Conservation (phyloP, 1,139 yeast genomes). For the Candida glucosophila region DNA sequence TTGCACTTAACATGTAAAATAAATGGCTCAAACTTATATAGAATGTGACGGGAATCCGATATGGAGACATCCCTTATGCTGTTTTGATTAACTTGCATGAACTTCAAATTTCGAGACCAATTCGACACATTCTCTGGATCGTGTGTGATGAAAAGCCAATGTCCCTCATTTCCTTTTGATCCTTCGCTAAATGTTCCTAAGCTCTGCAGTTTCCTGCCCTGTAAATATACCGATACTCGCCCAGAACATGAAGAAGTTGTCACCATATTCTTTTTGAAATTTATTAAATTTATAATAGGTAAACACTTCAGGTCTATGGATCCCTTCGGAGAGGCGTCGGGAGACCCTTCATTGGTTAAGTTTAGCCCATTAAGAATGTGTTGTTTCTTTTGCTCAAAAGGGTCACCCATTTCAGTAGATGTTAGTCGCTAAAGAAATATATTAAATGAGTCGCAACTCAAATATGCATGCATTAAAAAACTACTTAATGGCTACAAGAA, state of each 20-base stretch:
- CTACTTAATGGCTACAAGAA: slow-evolving; percentile 24
- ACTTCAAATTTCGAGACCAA: slow-evolving; percentile 40
- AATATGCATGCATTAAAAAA: not conserved
- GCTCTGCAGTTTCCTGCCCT: slow-evolving; percentile 38
- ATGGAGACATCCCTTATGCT: slow-evolving; percentile 5
- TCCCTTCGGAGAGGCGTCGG: slow-evolving; percentile 81
- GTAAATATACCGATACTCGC: slow-evolving; percentile 70
- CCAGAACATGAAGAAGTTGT: slow-evolving; percentile 90
- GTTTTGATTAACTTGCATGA: slow-evolving; percentile 11
- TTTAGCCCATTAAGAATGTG: slow-evolving; percentile 49
- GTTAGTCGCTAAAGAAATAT: not conserved
- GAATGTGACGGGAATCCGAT: slow-evolving; percentile 40
- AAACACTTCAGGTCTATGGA: slow-evolving; percentile 63
- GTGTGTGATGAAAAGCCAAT: slow-evolving; percentile 80
- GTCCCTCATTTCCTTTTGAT: slow-evolving; percentile 81
- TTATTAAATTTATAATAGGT: slow-evolving; percentile 64
- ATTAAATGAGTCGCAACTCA: not conserved
- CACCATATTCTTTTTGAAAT: slow-evolving; percentile 56
- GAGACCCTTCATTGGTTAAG: slow-evolving; percentile 31
- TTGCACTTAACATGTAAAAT: slow-evolving; percentile 79
- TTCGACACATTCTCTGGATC: slow-evolving; percentile 37
- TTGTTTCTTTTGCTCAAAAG: slow-evolving; percentile 63
- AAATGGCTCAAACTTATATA: slow-evolving; percentile 77
- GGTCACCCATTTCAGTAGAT: slow-evolving; percentile 25
- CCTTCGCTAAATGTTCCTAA: slow-evolving; percentile 41